Conservation (phyloP, 805 yeast genomes). For the Metschnikowia picachoensis region DNA sequence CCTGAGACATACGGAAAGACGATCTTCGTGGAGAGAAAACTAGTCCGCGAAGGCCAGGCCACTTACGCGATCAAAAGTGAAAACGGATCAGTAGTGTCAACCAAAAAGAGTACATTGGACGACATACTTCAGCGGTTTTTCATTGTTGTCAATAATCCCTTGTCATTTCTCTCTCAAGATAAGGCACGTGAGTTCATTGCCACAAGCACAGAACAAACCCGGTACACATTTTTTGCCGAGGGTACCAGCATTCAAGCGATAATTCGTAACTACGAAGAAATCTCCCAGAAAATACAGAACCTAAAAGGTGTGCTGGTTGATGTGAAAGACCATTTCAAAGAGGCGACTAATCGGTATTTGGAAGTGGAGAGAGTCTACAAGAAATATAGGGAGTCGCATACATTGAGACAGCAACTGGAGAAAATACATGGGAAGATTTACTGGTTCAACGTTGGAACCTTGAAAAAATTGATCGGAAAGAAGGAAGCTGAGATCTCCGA, state of each 20-base stretch:
- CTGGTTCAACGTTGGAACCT: slow-evolving; percentile 38
- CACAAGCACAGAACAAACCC: slow-evolving; percentile 64
- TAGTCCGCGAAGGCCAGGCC: slow-evolving; percentile 50
- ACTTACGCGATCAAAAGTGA: slow-evolving; percentile 54
- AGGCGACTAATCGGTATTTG: slow-evolving; percentile 26
- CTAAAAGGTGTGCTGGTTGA: slow-evolving; percentile 26
- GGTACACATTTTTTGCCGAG: slow-evolving; percentile 73
- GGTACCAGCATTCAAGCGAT: slow-evolving; percentile 75
- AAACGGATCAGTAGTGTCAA: slow-evolving; percentile 50
- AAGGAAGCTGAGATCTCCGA: slow-evolving; percentile 16
- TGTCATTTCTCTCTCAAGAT: slow-evolving; percentile 91
- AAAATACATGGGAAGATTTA: slow-evolving; percentile 38
- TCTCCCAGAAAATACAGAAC: slow-evolving; percentile 27
- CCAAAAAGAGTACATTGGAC: slow-evolving; percentile 61
- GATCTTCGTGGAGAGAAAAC: slow-evolving; percentile 66
- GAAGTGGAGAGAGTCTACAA: slow-evolving; percentile 30
- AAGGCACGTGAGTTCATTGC: slow-evolving; percentile 88
- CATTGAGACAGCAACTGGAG: slow-evolving; percentile 29
- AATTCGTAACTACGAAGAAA: slow-evolving; percentile 44
- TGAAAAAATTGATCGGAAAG: slow-evolving; percentile 24
- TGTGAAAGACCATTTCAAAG: slow-evolving; percentile 23
- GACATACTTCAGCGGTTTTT: slow-evolving; percentile 66
- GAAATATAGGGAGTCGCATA: slow-evolving; percentile 32
- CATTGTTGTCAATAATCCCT: slow-evolving; percentile 82
- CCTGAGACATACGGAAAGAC: slow-evolving; percentile 63